Evolutionary conservation across 2,329 filamentous ascomycete species (phyloP).

Genomic region (Aspergillus neotritici): DNA sequence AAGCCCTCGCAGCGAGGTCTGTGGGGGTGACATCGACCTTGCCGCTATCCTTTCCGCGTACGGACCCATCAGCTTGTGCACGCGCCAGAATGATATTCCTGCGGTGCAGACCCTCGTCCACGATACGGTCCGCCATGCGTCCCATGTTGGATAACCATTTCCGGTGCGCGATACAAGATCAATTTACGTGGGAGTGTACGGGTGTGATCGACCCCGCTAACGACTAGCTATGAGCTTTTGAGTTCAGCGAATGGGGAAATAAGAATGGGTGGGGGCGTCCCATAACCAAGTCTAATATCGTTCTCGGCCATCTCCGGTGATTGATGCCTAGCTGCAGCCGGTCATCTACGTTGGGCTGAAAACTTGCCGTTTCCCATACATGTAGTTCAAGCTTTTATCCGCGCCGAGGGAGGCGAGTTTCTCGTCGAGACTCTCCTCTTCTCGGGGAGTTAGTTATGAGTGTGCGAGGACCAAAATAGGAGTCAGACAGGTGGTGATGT

Average conservation of each 20-base stretch:
- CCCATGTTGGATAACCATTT: slow-evolving; percentile 15
- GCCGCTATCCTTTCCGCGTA: slow-evolving; percentile 16
- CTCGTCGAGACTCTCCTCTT: slow-evolving; percentile 26
- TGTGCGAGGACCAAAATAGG: slow-evolving; percentile 24
- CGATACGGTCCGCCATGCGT: slow-evolving; percentile 2
- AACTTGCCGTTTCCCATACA: slow-evolving; percentile 7
- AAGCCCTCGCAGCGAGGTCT: slow-evolving; percentile 6
- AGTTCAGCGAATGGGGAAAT: slow-evolving; percentile 21
- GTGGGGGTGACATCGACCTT: slow-evolving; percentile 10
- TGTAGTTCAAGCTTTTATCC: slow-evolving; percentile 14
- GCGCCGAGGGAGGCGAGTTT: slow-evolving; percentile 23
- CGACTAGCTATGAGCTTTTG: slow-evolving; percentile 18
- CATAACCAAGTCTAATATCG: slow-evolving; percentile 5
- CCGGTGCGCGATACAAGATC: slow-evolving; percentile 20
- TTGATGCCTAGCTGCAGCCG: slow-evolving; percentile 6
- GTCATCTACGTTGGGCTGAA: slow-evolving; percentile 16
- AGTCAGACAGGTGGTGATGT: slow-evolving; percentile 17
- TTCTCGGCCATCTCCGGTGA: slow-evolving; percentile 13
- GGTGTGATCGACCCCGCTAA: slow-evolving; percentile 9
- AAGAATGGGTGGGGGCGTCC: slow-evolving; percentile 12
- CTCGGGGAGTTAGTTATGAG: slow-evolving; percentile 25
- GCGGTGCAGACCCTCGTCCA: slow-evolving; percentile 10
- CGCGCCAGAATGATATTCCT: slow-evolving; percentile 14
- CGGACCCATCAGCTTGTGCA: slow-evolving; percentile 20
- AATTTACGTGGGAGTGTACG: slow-evolving; percentile 16